phyloP scores from a whole-genome alignment of 352 stramenopile genomes.

The Pythium phragmiticola region DNA sequence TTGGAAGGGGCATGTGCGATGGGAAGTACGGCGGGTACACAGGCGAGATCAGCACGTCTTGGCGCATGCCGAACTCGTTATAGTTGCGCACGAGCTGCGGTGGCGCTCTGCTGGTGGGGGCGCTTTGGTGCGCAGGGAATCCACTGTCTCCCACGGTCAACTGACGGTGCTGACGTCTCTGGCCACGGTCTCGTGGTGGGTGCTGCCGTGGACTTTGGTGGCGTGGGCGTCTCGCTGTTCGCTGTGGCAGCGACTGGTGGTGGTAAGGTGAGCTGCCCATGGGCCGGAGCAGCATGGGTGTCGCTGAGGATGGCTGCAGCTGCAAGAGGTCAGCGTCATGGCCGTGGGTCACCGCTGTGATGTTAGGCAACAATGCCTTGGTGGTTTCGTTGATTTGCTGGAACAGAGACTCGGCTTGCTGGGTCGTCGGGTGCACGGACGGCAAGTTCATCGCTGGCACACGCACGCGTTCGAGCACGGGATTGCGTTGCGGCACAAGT shows the following conservation, averaged over 20 bases:
- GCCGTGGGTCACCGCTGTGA: constrained; percentile 35
- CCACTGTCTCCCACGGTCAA: not conserved
- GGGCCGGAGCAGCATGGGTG: too few relatives aligned
- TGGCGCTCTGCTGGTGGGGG: not conserved
- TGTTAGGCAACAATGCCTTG: constrained; percentile 44
- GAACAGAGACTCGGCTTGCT: constrained; percentile 39
- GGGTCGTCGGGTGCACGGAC: constrained; percentile 24
- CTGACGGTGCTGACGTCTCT: constrained; percentile 15
- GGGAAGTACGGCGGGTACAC: constrained; percentile 53
- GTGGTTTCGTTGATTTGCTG: constrained; percentile 61
- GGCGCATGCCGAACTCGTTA: constrained; percentile 63
- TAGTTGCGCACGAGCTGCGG: constrained; percentile 57
- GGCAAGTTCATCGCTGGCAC: constrained; percentile 50
- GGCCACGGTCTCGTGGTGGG: constrained; percentile 3
- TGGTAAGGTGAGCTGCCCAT: not conserved
- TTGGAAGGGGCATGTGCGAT: constrained; percentile 14
- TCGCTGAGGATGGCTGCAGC: constrained; percentile 20
- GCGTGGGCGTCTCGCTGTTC: constrained; percentile 1
- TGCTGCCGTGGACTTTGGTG: constrained; percentile 5
- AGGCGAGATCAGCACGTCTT: constrained; percentile 60
- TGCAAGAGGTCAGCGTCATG: constrained; percentile 11
- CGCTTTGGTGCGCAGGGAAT: constrained; percentile 21
- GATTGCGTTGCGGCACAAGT: constrained; percentile 61
- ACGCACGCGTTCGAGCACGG: constrained; percentile 55
- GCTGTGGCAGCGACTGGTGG: not conserved